Conservation (phyloP, 2,329 filamentous ascomycete genomes). For the Hymenoscyphus infarciens region DNA sequence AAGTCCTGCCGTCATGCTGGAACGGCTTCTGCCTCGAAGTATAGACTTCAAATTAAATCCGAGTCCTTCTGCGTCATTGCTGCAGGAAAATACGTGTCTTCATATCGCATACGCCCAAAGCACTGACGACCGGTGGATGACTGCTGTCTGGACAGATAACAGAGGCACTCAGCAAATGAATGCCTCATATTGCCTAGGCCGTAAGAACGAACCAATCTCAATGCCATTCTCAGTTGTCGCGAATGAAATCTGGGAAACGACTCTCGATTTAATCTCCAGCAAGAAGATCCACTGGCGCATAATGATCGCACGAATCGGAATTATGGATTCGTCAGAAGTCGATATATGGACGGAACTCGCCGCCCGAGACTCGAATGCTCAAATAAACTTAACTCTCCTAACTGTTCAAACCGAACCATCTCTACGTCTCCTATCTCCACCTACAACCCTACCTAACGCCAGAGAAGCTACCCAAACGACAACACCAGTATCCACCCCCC, state of each 20-base stretch:
- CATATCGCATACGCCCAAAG: constrained; percentile 78
- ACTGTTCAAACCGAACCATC: constrained; percentile 63
- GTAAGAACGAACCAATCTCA: constrained; percentile 51
- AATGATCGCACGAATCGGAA: constrained; percentile 67
- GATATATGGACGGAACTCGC: constrained; percentile 55
- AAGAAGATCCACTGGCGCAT: constrained; percentile 75
- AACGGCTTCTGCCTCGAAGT: constrained; percentile 63
- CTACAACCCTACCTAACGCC: constrained; percentile 45
- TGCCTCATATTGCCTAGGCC: constrained; percentile 67
- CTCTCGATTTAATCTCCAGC: constrained; percentile 65
- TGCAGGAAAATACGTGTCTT: constrained; percentile 76
- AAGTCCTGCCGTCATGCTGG: constrained; percentile 69
- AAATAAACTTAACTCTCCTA: constrained; percentile 55
- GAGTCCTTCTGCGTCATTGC: constrained; percentile 66
- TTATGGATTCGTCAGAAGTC: constrained; percentile 64
- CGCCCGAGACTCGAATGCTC: constrained; percentile 48
- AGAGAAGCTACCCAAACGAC: constrained; percentile 41
- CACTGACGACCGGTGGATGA: constrained; percentile 73
- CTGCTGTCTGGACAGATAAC: constrained; percentile 77
- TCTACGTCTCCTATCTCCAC: constrained; percentile 58
- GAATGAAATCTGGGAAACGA: constrained; percentile 74
- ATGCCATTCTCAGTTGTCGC: constrained; percentile 60
- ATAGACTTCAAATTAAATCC: constrained; percentile 72
- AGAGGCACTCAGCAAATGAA: constrained; percentile 69
- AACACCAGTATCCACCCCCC: constrained; percentile 67